Evolutionary conservation across 164 flowering plant genomes (phyloP), one percentile per base, ranked within the genome.

Genomic region (Stephania cephalantha): DNA sequence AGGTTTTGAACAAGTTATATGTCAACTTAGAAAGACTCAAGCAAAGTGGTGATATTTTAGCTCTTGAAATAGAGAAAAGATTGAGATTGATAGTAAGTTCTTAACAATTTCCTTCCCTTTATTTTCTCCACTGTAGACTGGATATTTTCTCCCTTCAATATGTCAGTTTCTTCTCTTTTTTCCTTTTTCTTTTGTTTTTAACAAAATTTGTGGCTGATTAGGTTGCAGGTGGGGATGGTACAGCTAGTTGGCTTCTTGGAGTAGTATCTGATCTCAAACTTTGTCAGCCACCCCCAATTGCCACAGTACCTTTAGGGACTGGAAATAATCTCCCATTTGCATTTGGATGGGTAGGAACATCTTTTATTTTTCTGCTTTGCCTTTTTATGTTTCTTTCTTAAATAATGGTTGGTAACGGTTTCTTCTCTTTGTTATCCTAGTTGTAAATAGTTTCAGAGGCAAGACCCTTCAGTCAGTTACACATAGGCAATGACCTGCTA

Each of bases 201-300:
- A 50, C 48, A 30, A 48, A 15, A 50, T 72, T 2, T 44, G n/a
- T 81, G 68, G 2, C 44, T 82, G 10, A 74, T 76, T 80, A 94
- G 98, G 97, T 92, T 84, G 98, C 98, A 25, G 98, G 98, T 75
- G 98, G 97, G 67, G 98, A 95, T 86, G 98, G 98, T 15, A 95
- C 98, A 18, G 98, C 95, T 46, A 79, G 95, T 69, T 95, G 98
- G 98, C 82, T 95, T 25, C 97, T 95, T 73, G 94, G 97, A 73
- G 98, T 95, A 48, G 88, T 95, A 79, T 81, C 82, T 70, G 98
- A 95, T 86, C 93, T 95, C 73, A 95, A 90, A 80, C 73, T 94
- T 69, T 78, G 97, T 73, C 86, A 83, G 1, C 84, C 93, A 71
- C 98, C 97, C 53, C 94, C 95, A 46, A 79, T 94, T 81, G 98